Base-by-base conservation (phyloP, 179 eudicot genomes). In the Silene noctiflora region DNA sequence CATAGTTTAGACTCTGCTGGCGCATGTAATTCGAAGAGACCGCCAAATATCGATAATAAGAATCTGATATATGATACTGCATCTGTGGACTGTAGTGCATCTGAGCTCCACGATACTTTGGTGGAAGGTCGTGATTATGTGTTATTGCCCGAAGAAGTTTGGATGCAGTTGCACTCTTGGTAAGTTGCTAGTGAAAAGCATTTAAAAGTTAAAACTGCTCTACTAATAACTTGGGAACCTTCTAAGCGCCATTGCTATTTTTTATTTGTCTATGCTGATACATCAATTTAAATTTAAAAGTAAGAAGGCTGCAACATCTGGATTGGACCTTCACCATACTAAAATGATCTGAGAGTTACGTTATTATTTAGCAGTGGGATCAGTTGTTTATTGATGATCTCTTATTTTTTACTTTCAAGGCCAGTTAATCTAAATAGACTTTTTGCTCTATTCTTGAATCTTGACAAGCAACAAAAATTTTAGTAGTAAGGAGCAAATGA, bases 71-170 rank as follows among this genome's bases (percentile, higher is more conserved):
- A 82, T 84, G 95, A 84, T 75, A 74, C 83, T 51, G 77, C 78
- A 33, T 66, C 85, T 53, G 87, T 84, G 60, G 92, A 87, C 75
- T 76, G 86, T 46, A 61, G 73, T 55, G 33, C 65, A 63, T 71
- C 81, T 69, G 96, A 91, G 88, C 96, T 93, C 74, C 90, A 81
- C 80, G 94, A 93, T 65, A 84, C 89, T 58, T 81, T 92, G 80
- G 92, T 89, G 27, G 98, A 94, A 87, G 98, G 98, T 75, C 93
- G 91, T 66, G 98, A 94, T 76, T 94, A 94, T 83, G 92, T 94
- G 81, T 79, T 94, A 82, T 88, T 94, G 81, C 97, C 98, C 0
- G 80, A 88, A 77, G 88, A 79, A 77, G 90, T 88, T 73, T 94
- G 96, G 93, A 85, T 88, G 72, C 92, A 91, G 77, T 83, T 93